Evolutionary conservation across 805 yeast species (phyloP).

Genomic region (Ogataea haglerorum): DNA sequence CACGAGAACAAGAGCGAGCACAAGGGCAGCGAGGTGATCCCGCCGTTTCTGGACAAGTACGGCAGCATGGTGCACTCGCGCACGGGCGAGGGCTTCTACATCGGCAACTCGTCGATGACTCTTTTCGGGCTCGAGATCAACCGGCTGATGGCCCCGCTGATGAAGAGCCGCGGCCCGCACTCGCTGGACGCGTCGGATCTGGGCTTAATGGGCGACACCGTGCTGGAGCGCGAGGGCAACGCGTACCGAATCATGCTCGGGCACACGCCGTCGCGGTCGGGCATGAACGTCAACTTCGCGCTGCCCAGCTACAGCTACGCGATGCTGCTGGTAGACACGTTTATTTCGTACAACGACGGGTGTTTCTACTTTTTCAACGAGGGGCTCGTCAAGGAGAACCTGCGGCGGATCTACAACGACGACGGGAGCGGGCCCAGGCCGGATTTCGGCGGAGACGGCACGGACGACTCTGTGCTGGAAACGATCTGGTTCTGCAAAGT

Average conservation of each 20-base stretch:
- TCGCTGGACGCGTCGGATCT: constrained; percentile 1
- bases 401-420: constrained; percentile 62
- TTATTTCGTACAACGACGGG: constrained; percentile 76
- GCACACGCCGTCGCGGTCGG: constrained; percentile 64
- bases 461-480: constrained; percentile 56
- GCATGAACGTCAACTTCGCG: constrained; percentile 65
- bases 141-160: constrained; percentile 35
- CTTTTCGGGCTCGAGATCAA: constrained; percentile 75
- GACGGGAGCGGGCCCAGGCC: constrained; percentile 29
- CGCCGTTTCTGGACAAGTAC: constrained; percentile 67
- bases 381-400: constrained; percentile 66
- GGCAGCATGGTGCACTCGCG: constrained; percentile 71
- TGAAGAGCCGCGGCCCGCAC: constrained; percentile 4
- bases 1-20: constrained; percentile 2
- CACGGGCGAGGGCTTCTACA: constrained; percentile 72
- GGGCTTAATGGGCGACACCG: constrained; percentile 40
- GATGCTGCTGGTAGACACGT: constrained; percentile 68
- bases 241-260: constrained; percentile 70
- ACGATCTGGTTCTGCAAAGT: constrained; percentile 81
- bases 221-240: constrained; percentile 70
- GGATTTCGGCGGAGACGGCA: constrained; percentile 32
- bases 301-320: constrained; percentile 78
- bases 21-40: constrained; percentile 49
- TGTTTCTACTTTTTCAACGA: constrained; percentile 83
- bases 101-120: constrained; percentile 83